Evolutionary conservation across 371 early-diverging fungal genomes (phyloP), one percentile per base, ranked within the genome.

Genomic region (Dichotomocladium elegans): DNA sequence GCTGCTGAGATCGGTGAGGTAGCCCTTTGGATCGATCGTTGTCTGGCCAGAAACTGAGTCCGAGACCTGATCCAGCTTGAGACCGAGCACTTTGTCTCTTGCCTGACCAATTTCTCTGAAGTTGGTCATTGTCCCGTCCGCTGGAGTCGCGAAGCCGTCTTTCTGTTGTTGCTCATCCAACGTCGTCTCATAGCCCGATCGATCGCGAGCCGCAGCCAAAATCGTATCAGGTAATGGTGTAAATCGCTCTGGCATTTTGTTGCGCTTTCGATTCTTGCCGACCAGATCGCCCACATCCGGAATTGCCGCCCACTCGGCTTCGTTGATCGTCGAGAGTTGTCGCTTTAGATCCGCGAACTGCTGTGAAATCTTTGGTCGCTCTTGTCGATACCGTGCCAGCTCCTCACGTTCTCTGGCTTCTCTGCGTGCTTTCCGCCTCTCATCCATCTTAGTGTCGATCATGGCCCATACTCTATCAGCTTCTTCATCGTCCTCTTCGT

Each of bases 401-500:
- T 76, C 76, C 41, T 81, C 79, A 25, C 76, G 72, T 48, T 85
- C 87, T 22, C 83, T 71, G 6, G 80, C 83, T 64, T 87, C 86
- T 56, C 82, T 73, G 68, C 91, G 75, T 62, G 81, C 80, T 76
- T 83, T 77, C 19, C 94, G 79, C 33, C 97, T 77, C 58, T 92
- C 90, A 60, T 93, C 95, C 91, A 96, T 93, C 53, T 87, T 89
- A 14, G 76, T 68, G 54, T 96, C 98, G 35, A 98, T 87, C 57
- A 84, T 78, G n/a, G 86, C 92, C 77, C 91, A 98, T 5, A 97
- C 91, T 37, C 81, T 68, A 63, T 97, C 97, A 0, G 99, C 99
- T 63, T 98, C 99, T 65, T 95, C 96, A 63, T 98, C 98, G 64
- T 96, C 97, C 34, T 89, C 88, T 52, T 94, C 96, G 58, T 96